Evolutionary conservation across 139 green algal genomes (phyloP).

Genomic region (Asterochloris erici): DNA sequence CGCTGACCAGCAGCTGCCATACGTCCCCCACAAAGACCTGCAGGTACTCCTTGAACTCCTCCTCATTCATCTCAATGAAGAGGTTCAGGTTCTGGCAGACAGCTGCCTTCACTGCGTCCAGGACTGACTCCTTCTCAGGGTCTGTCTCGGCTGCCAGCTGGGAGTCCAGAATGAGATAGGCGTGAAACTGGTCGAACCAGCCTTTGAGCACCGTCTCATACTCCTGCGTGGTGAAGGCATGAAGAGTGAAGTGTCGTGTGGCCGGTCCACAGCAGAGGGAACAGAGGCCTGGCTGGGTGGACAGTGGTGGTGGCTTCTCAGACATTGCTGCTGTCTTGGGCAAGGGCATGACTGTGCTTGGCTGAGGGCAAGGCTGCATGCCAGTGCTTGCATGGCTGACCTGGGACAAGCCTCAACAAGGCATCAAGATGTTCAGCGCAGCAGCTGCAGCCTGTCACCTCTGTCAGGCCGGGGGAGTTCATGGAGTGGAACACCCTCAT

Average conservation of each 20-base stretch:
- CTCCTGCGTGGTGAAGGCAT: constrained; percentile 39
- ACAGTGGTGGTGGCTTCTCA: too few relatives aligned
- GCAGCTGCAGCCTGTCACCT: constrained; percentile 44
- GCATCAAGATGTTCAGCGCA: too few relatives aligned
- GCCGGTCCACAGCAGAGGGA: background rate
- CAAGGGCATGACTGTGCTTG: background rate
- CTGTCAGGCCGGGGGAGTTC: constrained; percentile 88
- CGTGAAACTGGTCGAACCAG: constrained; percentile 90
- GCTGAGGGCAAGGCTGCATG: background rate
- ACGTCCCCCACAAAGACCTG: constrained; percentile 74
- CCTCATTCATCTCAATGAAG: constrained; percentile 82
- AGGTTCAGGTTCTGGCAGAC: constrained; percentile 45
- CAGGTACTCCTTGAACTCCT: constrained; percentile 92
- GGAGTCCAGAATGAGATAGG: constrained; percentile 64
- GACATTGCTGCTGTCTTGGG: too few relatives aligned
- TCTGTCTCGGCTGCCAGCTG: constrained; percentile 54
- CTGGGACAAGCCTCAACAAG: too few relatives aligned
- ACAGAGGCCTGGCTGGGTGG: too few relatives aligned
- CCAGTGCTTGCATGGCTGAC: background rate
- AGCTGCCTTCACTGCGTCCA: constrained; percentile 79
- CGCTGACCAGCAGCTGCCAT: constrained; percentile 84
- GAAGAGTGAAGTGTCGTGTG: background rate
- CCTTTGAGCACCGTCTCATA: constrained; percentile 86
- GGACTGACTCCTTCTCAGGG: constrained; percentile 57
- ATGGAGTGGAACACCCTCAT: constrained; percentile 92